phyloP scores from a whole-genome alignment of 371 early-diverging fungal genomes.

The Mortierella sp. region DNA sequence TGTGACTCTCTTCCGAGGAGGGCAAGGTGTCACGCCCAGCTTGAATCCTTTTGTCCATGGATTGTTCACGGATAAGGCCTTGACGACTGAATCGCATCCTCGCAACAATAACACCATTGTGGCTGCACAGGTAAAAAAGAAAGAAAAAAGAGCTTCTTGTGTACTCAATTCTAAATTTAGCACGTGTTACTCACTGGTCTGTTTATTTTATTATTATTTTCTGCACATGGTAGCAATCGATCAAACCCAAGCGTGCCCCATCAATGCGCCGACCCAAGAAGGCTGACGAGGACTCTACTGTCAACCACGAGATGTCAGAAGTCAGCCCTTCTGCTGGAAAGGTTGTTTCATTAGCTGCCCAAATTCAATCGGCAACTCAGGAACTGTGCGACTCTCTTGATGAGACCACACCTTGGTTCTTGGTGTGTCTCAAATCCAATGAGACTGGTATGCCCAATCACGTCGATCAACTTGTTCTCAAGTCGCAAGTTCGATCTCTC shows the following conservation, averaged over 20 bases:
- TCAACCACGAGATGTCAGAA: constrained; percentile 31
- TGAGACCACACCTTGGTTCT: constrained; percentile 89
- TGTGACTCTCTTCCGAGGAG: constrained; percentile 82
- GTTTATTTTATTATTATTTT: constrained; percentile 58
- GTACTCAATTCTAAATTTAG: not conserved
- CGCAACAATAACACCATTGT: constrained; percentile 81
- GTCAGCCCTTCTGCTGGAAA: constrained; percentile 49
- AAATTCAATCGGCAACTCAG: constrained; percentile 81
- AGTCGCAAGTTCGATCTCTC: constrained; percentile 75
- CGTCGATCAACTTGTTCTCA: constrained; percentile 68
- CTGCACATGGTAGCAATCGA: constrained; percentile 67
- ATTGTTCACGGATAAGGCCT: constrained; percentile 83
- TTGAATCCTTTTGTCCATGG: constrained; percentile 85
- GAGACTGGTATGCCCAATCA: constrained; percentile 72
- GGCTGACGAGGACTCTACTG: constrained; percentile 36
- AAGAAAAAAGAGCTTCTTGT: not conserved
- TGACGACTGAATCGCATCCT: constrained; percentile 89
- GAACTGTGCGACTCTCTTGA: constrained; percentile 84
- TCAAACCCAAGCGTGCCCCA: constrained; percentile 80
- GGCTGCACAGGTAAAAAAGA: constrained; percentile 65
- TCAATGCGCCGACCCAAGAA: constrained; percentile 70
- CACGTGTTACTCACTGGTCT: not conserved
- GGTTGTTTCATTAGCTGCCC: constrained; percentile 69
- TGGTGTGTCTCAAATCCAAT: constrained; percentile 87
- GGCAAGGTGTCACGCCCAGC: constrained; percentile 62